phyloP scores from a whole-genome alignment of 805 yeast species.

The Isabelozyma rhagii region DNA sequence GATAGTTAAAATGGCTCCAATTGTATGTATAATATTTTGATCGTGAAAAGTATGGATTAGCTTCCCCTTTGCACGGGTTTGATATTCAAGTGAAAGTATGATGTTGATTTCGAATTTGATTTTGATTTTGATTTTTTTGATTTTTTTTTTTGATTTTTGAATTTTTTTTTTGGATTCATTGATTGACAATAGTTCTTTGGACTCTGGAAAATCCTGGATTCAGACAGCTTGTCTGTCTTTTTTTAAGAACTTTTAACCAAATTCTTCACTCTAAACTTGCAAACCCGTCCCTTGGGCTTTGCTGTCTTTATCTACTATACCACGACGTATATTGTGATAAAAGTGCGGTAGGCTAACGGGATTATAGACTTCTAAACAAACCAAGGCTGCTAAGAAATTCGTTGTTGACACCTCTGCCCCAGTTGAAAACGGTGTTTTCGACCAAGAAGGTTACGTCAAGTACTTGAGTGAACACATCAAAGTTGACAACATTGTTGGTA shows the following conservation, averaged over 20 bases:
- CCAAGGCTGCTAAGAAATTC: constrained; percentile 78
- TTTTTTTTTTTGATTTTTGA: constrained; percentile 3
- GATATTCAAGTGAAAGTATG: constrained; percentile 4
- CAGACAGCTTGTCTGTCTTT: background rate
- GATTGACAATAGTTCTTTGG: background rate
- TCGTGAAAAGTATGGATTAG: constrained; percentile 15
- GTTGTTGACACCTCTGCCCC: constrained; percentile 96
- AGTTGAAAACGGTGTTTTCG: constrained; percentile 95
- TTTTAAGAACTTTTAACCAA: background rate
- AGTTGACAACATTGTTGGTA: constrained; percentile 94
- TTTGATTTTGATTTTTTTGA: background rate
- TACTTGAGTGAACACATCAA: constrained; percentile 99
- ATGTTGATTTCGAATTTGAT: background rate
- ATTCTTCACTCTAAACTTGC: constrained; percentile 7
- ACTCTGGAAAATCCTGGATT: background rate
- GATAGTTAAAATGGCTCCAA: constrained; percentile 74
- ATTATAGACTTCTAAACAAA: constrained; percentile 67
- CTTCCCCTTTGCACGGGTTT: constrained; percentile 39
- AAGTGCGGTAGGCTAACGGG: constrained; percentile 75
- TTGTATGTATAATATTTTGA: constrained; percentile 56
- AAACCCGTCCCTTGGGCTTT: constrained; percentile 47
- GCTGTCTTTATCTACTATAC: constrained; percentile 40
- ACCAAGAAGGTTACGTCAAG: constrained; percentile 96
- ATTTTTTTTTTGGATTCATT: constrained; percentile 1
- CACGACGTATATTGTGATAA: constrained; percentile 20